A percentile compares a stretch with the other conserved stretches of the same genome.
These are phyloP conservation scores for Trichosporon coremiiforme DNA, from an alignment of 1,284 basidiomycete genomes.

Conservation along the genomic window DNA sequence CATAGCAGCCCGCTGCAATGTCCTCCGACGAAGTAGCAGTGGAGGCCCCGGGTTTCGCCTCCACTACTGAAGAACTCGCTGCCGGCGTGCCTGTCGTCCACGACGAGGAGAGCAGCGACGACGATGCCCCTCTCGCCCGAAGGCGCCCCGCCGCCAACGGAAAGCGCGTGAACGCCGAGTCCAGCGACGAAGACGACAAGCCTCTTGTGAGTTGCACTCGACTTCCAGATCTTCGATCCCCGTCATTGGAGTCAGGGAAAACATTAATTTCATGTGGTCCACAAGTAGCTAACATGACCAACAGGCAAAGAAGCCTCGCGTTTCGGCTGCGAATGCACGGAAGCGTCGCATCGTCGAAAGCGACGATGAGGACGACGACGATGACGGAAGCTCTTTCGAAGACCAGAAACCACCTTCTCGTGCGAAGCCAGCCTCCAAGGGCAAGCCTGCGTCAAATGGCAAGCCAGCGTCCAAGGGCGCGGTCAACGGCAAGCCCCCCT, in stretches of 20 bases:
- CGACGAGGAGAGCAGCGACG: constrained; percentile 25
- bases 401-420: constrained; percentile 65
- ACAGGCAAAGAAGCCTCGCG: constrained; percentile 40
- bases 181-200: constrained; percentile 49
- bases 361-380: constrained; percentile 38
- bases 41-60: constrained; percentile 26
- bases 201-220: constrained; percentile 48
- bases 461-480: constrained; percentile 37
- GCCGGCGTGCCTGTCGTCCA: constrained; percentile 28
- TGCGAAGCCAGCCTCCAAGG: constrained; percentile 50
- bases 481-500: constrained; percentile 47
- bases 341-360: constrained; percentile 50
- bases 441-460: constrained; percentile 54
- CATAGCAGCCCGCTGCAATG: constrained; percentile 18
- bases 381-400: constrained; percentile 49
- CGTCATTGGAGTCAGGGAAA: constrained; percentile 4
- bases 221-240: background rate
- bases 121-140: constrained; percentile 29
- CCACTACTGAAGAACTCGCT: constrained; percentile 25
- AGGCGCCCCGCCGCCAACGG: constrained; percentile 36
- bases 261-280: background rate
- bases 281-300: background rate
- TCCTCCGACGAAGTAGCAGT: constrained; percentile 21
- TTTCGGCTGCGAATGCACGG: constrained; percentile 32
- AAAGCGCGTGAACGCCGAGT: constrained; percentile 33